These are phyloP conservation scores for Petunia secreta DNA, from an alignment of 257 asterid genomes.

Conservation along the genomic window DNA sequence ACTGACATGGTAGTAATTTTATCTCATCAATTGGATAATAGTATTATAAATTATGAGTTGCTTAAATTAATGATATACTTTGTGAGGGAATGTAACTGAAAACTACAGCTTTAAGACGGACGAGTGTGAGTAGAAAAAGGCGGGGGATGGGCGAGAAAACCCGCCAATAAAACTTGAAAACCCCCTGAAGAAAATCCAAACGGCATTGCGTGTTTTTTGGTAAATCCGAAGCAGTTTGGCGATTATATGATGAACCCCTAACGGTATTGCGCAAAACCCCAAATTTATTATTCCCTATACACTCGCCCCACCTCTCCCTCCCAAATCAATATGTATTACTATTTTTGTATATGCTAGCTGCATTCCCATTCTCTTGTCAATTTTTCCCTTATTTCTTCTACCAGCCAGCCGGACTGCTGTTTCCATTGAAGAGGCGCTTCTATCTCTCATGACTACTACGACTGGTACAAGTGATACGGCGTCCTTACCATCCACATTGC, in stretches of 20 bases:
- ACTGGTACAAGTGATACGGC: conserved; percentile 24
- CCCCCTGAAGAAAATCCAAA: neutral
- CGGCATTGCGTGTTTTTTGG: neutral
- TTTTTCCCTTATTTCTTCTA: no score
- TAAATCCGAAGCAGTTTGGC: neutral
- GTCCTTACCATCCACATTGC: conserved; percentile 23
- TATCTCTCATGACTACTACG: conserved; percentile 44
- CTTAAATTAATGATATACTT: no score
- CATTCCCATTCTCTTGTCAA: conserved; percentile 21
- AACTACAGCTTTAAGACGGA: neutral
- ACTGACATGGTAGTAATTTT: no score
- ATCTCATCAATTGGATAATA: no score
- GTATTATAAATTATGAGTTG: no score
- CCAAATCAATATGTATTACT: no score
- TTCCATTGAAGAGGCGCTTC: conserved; percentile 62
- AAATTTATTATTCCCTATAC: neutral
- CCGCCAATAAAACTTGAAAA: no score
- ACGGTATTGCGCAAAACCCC: neutral
- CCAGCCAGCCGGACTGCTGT: conserved; percentile 42
- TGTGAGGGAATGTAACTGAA: no score
- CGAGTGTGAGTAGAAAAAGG: neutral
- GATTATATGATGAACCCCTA: neutral
- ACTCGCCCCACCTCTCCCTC: neutral
- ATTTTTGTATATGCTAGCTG: neutral
- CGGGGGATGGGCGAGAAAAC: no score